Base-by-base conservation (phyloP, 2,329 filamentous ascomycete species). In the Fusarium nematophilum region DNA sequence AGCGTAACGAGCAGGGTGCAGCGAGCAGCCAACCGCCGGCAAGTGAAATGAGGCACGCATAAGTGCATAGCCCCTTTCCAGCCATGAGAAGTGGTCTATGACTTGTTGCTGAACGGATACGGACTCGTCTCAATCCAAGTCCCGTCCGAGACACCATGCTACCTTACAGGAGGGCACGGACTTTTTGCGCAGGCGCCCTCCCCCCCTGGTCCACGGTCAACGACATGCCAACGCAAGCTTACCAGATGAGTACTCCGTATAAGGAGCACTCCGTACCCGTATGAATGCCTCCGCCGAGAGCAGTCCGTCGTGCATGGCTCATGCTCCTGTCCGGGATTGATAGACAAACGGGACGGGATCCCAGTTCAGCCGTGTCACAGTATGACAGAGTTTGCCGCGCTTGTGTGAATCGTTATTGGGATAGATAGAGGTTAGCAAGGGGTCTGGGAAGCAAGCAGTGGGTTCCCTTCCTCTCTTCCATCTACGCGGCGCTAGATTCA, bases 401-500 rank as follows among this genome's bases (percentile, higher is more conserved):
- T n/a, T 6, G 6, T 21, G 21, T 21, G 21, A 21, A 21, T 21
- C 21, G 21, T 4, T 21, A 6, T 21, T 21, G 21, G 21, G 21
- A 21, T 21, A 21, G 21, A 21, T 21, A 21, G 21, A 21, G 21
- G 4, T 4, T 6, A 21, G 21, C 21, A 21, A 21, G 21, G 21
- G 21, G 21, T 6, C 21, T 4, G 21, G 21, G 21, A 21, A 21
- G 21, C 21, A 21, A 21, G 21, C 21, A 36, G 14, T 21, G 3
- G 14, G 33, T n/a, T 29, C 30, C 36, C n/a, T n/a, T 37, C 15
- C 26, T 27, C n/a, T 21, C 4, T 43, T 30, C 44, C 45, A 42
- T 50, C 52, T 42, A 10, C 3, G 33, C 48, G 49, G 49, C 54
- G 57, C 49, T 60, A 60, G 40, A 54, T n/a, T 23, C 57, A 57